These are phyloP conservation scores for Cryphonectria parasitica DNA, from an alignment of 2,329 filamentous ascomycete species.

Conservation along the genomic window DNA sequence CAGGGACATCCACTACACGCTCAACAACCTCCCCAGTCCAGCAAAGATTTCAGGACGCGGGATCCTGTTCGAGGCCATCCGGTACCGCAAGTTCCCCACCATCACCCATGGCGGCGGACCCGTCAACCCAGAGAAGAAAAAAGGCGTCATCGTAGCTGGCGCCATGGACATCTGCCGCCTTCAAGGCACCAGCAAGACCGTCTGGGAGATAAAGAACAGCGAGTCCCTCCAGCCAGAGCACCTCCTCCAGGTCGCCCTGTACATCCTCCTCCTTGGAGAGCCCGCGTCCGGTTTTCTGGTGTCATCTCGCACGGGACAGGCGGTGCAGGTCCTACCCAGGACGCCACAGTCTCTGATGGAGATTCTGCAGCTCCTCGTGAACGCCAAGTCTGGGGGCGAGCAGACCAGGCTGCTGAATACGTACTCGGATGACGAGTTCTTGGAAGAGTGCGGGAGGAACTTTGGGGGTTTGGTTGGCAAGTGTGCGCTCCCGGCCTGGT, in stretches of 20 bases:
- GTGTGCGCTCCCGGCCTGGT: conserved; percentile 23
- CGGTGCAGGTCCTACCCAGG: conserved; percentile 22
- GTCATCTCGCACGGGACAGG: conserved; percentile 25
- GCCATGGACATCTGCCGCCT: conserved; percentile 24
- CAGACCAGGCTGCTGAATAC: conserved; percentile 26
- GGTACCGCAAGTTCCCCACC: conserved; percentile 3
- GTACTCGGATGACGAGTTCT: conserved; percentile 25
- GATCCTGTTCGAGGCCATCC: conserved; percentile 15
- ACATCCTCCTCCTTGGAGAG: conserved; percentile 22
- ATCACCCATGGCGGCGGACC: conserved; percentile 25
- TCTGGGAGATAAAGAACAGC: conserved; percentile 27
- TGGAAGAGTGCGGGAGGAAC: conserved; percentile 18
- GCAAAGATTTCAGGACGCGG: conserved; percentile 13
- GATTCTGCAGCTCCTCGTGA: conserved; percentile 24
- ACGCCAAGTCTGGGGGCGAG: conserved; percentile 26
- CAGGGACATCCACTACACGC: conserved; percentile 21
- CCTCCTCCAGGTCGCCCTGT: conserved; percentile 22
- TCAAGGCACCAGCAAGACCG: conserved; percentile 14
- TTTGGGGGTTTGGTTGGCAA: conserved; percentile 16
- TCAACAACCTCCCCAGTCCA: conserved; percentile 17
- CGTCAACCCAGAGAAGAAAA: conserved; percentile 16
- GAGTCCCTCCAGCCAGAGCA: conserved; percentile 24
- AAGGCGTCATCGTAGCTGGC: conserved; percentile 13
- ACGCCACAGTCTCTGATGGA: conserved; percentile 13
- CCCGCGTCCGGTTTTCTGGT: conserved; percentile 18